Evolutionary conservation across 345 rosid genomes (phyloP).

Genomic region (Chamaenerion angustifolium): DNA sequence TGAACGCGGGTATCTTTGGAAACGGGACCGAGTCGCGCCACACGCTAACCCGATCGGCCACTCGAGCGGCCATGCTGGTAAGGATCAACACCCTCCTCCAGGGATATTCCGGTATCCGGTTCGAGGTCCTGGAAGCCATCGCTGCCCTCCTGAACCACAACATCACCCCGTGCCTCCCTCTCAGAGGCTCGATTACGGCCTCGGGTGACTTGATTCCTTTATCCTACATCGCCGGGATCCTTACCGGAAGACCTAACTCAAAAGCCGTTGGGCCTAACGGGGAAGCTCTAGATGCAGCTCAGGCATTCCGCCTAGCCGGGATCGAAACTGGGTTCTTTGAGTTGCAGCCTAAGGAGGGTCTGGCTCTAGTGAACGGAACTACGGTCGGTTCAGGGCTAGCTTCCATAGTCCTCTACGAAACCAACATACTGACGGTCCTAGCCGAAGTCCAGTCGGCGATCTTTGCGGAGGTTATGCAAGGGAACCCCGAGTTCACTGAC

Average conservation of each 20-base stretch:
- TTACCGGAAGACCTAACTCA: conserved; percentile 53
- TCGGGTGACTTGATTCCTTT: conserved; percentile 68
- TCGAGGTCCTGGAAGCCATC: conserved; percentile 59
- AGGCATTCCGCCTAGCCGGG: conserved; percentile 41
- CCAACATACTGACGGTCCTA: conserved; percentile 30
- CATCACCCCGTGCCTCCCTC: conserved; percentile 64
- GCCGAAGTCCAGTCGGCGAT: conserved; percentile 50
- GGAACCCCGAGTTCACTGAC: conserved; percentile 69
- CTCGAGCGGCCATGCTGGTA: conserved; percentile 70
- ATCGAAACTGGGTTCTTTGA: conserved; percentile 38
- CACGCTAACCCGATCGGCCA: conserved; percentile 41
- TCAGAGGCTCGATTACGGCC: conserved; percentile 59
- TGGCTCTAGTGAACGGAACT: conserved; percentile 63
- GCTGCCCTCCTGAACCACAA: conserved; percentile 43
- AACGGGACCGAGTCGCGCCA: conserved; percentile 43
- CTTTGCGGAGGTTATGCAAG: conserved; percentile 65
- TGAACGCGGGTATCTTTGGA: conserved; percentile 61
- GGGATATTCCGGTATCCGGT: conserved; percentile 64
- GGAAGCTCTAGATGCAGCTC: conserved; percentile 19
- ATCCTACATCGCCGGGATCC: conserved; percentile 49
- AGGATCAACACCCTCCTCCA: conserved; percentile 66
- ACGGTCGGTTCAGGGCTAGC: conserved; percentile 74
- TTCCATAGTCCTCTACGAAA: conserved; percentile 49
- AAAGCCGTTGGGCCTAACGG: conserved; percentile 46
- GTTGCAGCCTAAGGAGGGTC: conserved; percentile 63